phyloP scores from a whole-genome alignment of 2,329 filamentous ascomycete species.

The Diaporthe sp. region DNA sequence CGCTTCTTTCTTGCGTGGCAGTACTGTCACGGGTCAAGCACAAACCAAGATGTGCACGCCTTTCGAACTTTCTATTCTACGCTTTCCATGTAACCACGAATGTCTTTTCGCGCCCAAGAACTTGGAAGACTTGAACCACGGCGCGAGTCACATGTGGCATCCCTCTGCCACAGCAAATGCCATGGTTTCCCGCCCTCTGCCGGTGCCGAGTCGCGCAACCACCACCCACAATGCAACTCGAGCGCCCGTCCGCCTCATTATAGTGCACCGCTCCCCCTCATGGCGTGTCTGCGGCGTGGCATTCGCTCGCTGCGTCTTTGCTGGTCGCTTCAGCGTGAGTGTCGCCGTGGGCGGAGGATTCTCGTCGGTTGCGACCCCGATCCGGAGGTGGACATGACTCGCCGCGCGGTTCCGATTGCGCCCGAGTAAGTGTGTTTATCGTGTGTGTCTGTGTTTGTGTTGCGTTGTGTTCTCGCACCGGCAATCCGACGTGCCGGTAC shows the following conservation, averaged over 20 bases:
- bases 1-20: background rate
- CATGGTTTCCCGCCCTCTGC: background rate
- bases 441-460: constrained; percentile 9
- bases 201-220: constrained; percentile 15
- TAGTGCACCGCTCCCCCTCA: background rate
- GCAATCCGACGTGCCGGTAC: constrained; percentile 28
- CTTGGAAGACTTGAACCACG: background rate
- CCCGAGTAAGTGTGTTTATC: background rate
- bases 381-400: constrained; percentile 9
- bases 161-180: background rate
- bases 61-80: background rate
- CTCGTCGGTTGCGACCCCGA: background rate
- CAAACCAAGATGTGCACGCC: background rate
- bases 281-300: background rate
- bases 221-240: background rate
- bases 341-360: background rate
- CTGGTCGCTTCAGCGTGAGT: background rate
- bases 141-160: constrained; percentile 13
- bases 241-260: background rate
- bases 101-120: background rate
- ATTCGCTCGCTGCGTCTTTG: constrained; percentile 4
- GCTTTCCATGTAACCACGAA: background rate
- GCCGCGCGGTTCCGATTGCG: constrained; percentile 9
- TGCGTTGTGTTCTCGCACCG: constrained; percentile 1
- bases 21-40: background rate